phyloP scores from a whole-genome alignment of 1,284 basidiomycete genomes.

The Lentinula novae-zelandiae region DNA sequence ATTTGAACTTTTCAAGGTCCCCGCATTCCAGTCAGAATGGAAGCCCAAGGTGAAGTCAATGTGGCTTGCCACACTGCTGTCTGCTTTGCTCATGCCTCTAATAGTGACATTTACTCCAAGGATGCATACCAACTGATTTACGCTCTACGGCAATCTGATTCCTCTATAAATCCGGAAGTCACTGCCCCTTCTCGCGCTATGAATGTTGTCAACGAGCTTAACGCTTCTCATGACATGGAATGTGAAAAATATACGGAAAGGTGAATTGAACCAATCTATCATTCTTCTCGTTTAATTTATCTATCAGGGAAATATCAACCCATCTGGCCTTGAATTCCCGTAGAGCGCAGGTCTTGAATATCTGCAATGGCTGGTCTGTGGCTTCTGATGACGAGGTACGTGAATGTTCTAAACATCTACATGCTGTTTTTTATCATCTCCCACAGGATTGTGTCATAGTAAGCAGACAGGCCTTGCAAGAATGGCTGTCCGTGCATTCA shows the following conservation, averaged over 20 bases:
- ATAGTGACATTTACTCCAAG: conserved; percentile 53
- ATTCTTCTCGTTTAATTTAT: conserved; percentile 13
- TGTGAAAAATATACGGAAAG: conserved; percentile 48
- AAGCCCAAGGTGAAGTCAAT: neutral
- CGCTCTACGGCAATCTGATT: conserved; percentile 24
- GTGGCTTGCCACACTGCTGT: neutral
- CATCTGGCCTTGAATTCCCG: conserved; percentile 43
- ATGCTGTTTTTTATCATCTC: neutral
- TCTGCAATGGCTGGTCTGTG: conserved; percentile 64
- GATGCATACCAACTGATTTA: conserved; percentile 96
- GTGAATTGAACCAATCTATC: conserved; percentile 30
- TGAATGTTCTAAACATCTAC: conserved; percentile 21
- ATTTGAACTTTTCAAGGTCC: neutral
- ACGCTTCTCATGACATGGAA: conserved; percentile 47
- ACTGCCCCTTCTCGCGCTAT: conserved; percentile 50
- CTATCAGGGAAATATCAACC: conserved; percentile 40
- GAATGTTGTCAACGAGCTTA: conserved; percentile 52
- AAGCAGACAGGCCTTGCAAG: conserved; percentile 53
- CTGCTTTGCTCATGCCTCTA: neutral
- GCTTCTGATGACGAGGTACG: conserved; percentile 35
- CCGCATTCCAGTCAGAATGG: neutral
- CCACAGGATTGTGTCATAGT: conserved; percentile 47
- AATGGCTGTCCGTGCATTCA: conserved; percentile 53
- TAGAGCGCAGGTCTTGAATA: conserved; percentile 49
- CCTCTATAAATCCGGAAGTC: neutral